Percentiles rank a stretch among this genome's conserved stretches.
Evolutionary conservation across 2,329 filamentous ascomycete genomes (phyloP).

Genomic region (Pseudogymnoascus sp.): DNA sequence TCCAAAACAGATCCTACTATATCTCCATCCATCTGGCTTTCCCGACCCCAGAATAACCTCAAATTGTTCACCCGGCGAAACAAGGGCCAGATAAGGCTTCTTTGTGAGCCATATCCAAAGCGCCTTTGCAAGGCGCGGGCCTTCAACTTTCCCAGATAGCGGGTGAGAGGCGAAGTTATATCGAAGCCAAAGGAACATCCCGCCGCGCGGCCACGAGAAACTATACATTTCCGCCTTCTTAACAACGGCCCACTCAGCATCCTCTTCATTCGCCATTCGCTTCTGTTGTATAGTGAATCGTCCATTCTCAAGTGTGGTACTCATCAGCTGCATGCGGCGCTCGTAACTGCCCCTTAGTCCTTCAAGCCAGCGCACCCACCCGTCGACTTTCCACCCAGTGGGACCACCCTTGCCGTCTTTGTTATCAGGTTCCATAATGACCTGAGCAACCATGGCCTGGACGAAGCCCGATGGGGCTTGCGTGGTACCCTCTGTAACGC

Average conservation of each 20-base stretch:
- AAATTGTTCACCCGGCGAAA: slow-evolving; percentile 67
- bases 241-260: slow-evolving; percentile 65
- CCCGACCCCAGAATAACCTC: slow-evolving; percentile 54
- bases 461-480: slow-evolving; percentile 86
- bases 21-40: slow-evolving; percentile 56
- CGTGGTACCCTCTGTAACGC: slow-evolving; percentile 69
- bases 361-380: slow-evolving; percentile 87
- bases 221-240: slow-evolving; percentile 66
- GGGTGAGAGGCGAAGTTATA: slow-evolving; percentile 67
- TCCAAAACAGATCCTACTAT: slow-evolving; percentile 75
- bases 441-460: slow-evolving; percentile 70
- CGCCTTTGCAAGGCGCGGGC: slow-evolving; percentile 50
- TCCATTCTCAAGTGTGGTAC: slow-evolving; percentile 60
- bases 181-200: slow-evolving; percentile 87
- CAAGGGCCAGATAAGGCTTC: slow-evolving; percentile 61
- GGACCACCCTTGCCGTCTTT: slow-evolving; percentile 39
- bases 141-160: slow-evolving; percentile 43
- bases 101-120: slow-evolving; percentile 65
- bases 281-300: slow-evolving; percentile 57
- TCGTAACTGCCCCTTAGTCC: slow-evolving; percentile 79
- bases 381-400: slow-evolving; percentile 67
- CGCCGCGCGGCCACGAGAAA: slow-evolving; percentile 73
- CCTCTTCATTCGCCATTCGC: slow-evolving; percentile 40
- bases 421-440: slow-evolving; percentile 63
- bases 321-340: slow-evolving; percentile 75